Conservation (phyloP, 2,329 filamentous ascomycete species). For the Plenodomus lindquistii region DNA sequence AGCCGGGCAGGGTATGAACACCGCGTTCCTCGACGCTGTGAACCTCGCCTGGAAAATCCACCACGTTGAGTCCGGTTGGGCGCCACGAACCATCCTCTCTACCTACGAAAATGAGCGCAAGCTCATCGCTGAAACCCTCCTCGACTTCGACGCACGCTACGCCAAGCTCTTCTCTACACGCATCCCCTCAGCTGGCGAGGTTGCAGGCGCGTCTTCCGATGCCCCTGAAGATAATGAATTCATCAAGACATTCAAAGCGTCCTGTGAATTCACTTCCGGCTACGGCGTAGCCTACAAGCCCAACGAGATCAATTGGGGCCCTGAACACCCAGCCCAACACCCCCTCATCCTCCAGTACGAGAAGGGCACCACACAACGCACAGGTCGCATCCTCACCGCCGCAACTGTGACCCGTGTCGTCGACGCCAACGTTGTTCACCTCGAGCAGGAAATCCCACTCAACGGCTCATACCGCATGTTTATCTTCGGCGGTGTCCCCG, state of each 20-base stretch:
- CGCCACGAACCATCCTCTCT: slow-evolving; percentile 71
- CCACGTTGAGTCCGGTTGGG: slow-evolving; percentile 82
- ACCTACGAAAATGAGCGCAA: slow-evolving; percentile 89
- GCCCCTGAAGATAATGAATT: slow-evolving; percentile 69
- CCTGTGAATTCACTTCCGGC: slow-evolving; percentile 89
- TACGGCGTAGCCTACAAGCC: slow-evolving; percentile 86
- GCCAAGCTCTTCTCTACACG: slow-evolving; percentile 86
- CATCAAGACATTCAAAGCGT: slow-evolving; percentile 85
- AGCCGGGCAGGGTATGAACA: slow-evolving; percentile 68
- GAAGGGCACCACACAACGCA: slow-evolving; percentile 62
- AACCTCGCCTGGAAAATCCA: slow-evolving; percentile 98
- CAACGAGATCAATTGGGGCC: slow-evolving; percentile 83
- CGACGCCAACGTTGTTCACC: slow-evolving; percentile 85
- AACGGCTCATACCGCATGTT: slow-evolving; percentile 89
- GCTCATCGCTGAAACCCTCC: slow-evolving; percentile 78
- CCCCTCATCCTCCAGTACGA: slow-evolving; percentile 66
- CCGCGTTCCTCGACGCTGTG: slow-evolving; percentile 66
- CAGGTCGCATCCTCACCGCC: slow-evolving; percentile 76
- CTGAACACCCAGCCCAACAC: slow-evolving; percentile 71
- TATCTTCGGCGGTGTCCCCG: slow-evolving; percentile 75
- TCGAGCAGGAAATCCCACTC: slow-evolving; percentile 86
- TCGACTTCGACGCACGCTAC: slow-evolving; percentile 87
- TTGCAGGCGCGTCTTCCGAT: slow-evolving; percentile 62
- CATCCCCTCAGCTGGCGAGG: slow-evolving; percentile 72
- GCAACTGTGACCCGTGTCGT: slow-evolving; percentile 83